Conservation (phyloP, 352 stramenopile genomes). For the Phytophthora sp. region DNA sequence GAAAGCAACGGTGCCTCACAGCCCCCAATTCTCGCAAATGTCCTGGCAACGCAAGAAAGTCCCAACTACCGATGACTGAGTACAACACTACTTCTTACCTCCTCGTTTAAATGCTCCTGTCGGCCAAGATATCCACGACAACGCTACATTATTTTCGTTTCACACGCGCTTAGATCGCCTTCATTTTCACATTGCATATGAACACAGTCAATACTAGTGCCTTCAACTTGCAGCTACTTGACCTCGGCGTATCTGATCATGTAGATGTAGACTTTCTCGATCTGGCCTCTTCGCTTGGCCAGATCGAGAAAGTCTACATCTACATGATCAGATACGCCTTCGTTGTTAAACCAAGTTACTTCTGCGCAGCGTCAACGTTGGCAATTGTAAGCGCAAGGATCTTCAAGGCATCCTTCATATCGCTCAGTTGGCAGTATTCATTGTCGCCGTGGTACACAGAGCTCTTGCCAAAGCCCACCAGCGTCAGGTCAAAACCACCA, state of each 20-base stretch:
- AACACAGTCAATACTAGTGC: slow-evolving; percentile 25
- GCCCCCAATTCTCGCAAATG: slow-evolving; percentile 83
- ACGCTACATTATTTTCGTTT: slow-evolving; percentile 16
- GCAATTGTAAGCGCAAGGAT: slow-evolving; percentile 87
- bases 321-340: too few species aligned
- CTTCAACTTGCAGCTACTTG: slow-evolving; percentile 18
- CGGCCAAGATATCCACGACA: slow-evolving; percentile 11
- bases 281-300: too few species aligned
- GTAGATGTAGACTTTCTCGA: too few species aligned
- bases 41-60: slow-evolving; percentile 80
- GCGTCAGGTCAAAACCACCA: slow-evolving; percentile 73
- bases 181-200: slow-evolving; percentile 19
- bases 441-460: slow-evolving; percentile 93
- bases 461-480: slow-evolving; percentile 82
- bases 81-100: neutral
- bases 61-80: slow-evolving; percentile 41
- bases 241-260: neutral
- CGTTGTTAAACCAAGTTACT: too few species aligned
- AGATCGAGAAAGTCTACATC: too few species aligned
- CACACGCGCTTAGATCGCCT: slow-evolving; percentile 20
- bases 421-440: slow-evolving; percentile 88
- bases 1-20: slow-evolving; percentile 70
- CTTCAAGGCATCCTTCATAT: slow-evolving; percentile 88
- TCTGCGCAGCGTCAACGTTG: slow-evolving; percentile 58
- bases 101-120: slow-evolving; percentile 14